phyloP scores from a whole-genome alignment of 371 early-diverging fungal species.

The Apophysomyces variabilis region DNA sequence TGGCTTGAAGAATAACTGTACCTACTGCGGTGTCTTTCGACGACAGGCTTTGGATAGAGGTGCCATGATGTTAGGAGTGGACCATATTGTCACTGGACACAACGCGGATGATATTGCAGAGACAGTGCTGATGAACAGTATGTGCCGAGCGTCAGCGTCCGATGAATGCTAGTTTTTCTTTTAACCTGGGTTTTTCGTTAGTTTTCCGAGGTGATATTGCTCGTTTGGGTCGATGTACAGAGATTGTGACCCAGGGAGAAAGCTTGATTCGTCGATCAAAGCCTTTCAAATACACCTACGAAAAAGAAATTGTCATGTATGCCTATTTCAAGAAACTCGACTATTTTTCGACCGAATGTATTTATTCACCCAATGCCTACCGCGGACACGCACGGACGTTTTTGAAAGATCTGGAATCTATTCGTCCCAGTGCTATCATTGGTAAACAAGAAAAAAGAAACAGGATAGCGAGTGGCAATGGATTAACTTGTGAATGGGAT shows the following conservation, averaged over 20 bases:
- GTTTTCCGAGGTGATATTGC: slow-evolving; percentile 98
- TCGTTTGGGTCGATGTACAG: slow-evolving; percentile 94
- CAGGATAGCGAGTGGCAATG: no score
- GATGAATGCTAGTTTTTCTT: neutral
- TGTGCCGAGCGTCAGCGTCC: slow-evolving; percentile 20
- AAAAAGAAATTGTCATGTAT: slow-evolving; percentile 99
- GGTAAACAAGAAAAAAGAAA: slow-evolving; percentile 46
- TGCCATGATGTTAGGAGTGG: slow-evolving; percentile 87
- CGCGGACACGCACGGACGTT: slow-evolving; percentile 97
- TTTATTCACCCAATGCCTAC: slow-evolving; percentile 98
- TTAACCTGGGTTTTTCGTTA: slow-evolving; percentile 26
- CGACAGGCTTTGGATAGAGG: slow-evolving; percentile 99
- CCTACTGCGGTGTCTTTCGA: slow-evolving; percentile 99
- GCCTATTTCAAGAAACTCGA: slow-evolving; percentile 99
- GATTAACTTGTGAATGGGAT: neutral
- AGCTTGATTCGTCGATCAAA: slow-evolving; percentile 88
- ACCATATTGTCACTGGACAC: slow-evolving; percentile 99
- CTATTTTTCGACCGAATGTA: slow-evolving; percentile 99
- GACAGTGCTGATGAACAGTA: slow-evolving; percentile 99
- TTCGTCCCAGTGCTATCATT: slow-evolving; percentile 91
- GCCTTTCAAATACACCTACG: slow-evolving; percentile 99
- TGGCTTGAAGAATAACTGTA: slow-evolving; percentile 98
- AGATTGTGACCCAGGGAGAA: slow-evolving; percentile 84
- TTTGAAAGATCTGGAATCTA: slow-evolving; percentile 96
- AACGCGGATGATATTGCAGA: slow-evolving; percentile 99